Base-by-base conservation (phyloP, 1,284 basidiomycete genomes). In the Pholiota adiposa region DNA sequence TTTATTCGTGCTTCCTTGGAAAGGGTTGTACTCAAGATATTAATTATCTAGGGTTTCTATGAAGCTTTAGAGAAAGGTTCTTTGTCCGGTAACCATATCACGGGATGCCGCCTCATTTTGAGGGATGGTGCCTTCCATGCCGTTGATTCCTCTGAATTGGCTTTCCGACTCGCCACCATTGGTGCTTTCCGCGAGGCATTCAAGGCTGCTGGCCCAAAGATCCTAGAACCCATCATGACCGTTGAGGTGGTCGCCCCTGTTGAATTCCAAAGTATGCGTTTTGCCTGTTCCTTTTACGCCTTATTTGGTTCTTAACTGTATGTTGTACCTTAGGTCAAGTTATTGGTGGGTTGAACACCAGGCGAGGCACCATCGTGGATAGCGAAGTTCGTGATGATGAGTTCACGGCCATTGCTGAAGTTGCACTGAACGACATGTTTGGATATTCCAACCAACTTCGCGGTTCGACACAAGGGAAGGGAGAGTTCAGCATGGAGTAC, bases 351-450 rank as follows among this genome's bases (percentile, higher is more conserved):
- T 79, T 99, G 69, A 99, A 98, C 75, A 89, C 93, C 63, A 86
- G 97, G 38, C 89, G 95, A 62, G 97, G 97, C 1, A 96, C 94
- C 5, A 98, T 99, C 69, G 82, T 97, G 52, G 97, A 98, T 71
- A 97, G 94, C 64, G 97, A 99, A 77, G 90, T 98, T 34, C 88
- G 96, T 44, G 96, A 98, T 68, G 97, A 99, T 71, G 97, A 99
- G 78, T 98, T 99, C 72, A 96, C 94, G 1, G 86, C 92, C 58
- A 84, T 85, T 21, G 95, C 95, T 27, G 97, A 98, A 73, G 96
- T 99, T 14, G 90, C 93, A 8, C 77, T 99, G 74, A 98, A 97
- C 76, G 97, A 99, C 72, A 99, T 99, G 97, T 99, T 99, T 74
- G 97, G 97, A 31, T 99, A 97, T 73, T 96, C 94, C 27, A 93